These are phyloP conservation scores for Boletus rubropictus DNA, from an alignment of 768 basidiomycete species.

Conservation along the genomic window DNA sequence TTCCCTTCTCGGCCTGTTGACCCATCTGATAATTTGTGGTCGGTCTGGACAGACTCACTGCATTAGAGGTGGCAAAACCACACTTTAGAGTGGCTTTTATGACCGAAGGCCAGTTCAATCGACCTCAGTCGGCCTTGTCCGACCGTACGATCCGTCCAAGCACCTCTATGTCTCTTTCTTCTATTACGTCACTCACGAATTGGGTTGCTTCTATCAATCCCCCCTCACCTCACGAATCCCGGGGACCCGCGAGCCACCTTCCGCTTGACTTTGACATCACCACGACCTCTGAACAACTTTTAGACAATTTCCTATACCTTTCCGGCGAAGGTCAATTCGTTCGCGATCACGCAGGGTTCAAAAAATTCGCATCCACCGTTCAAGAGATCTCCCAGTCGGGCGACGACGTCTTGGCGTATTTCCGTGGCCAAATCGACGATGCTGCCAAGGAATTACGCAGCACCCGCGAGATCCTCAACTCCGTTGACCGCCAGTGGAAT, in stretches of 20 bases:
- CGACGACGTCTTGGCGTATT: slow-evolving; percentile 42
- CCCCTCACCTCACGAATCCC: slow-evolving; percentile 17
- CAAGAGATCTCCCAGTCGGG: slow-evolving; percentile 45
- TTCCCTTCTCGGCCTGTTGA: background rate
- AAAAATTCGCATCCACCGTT: slow-evolving; percentile 41
- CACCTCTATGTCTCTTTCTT: slow-evolving; percentile 38
- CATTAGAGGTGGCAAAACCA: slow-evolving; percentile 61
- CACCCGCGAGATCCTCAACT: slow-evolving; percentile 41
- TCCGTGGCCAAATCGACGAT: slow-evolving; percentile 50
- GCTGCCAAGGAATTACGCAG: slow-evolving; percentile 43
- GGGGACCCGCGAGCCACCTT: slow-evolving; percentile 34
- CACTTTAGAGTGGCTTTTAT: slow-evolving; percentile 63
- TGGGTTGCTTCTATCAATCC: slow-evolving; percentile 17
- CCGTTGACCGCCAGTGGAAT: slow-evolving; percentile 41
- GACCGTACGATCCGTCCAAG: slow-evolving; percentile 48
- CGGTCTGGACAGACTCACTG: slow-evolving; percentile 40
- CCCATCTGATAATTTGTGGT: background rate
- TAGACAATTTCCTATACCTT: slow-evolving; percentile 50
- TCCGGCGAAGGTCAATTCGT: slow-evolving; percentile 38
- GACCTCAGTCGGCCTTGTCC: slow-evolving; percentile 50
- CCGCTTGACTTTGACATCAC: slow-evolving; percentile 42
- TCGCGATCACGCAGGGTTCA: slow-evolving; percentile 34
- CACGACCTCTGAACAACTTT: slow-evolving; percentile 40
- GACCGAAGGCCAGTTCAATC: slow-evolving; percentile 40
- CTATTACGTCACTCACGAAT: slow-evolving; percentile 44